Evolutionary conservation across 139 green algal species (phyloP).

Genomic region (Yamagishiella unicocca): DNA sequence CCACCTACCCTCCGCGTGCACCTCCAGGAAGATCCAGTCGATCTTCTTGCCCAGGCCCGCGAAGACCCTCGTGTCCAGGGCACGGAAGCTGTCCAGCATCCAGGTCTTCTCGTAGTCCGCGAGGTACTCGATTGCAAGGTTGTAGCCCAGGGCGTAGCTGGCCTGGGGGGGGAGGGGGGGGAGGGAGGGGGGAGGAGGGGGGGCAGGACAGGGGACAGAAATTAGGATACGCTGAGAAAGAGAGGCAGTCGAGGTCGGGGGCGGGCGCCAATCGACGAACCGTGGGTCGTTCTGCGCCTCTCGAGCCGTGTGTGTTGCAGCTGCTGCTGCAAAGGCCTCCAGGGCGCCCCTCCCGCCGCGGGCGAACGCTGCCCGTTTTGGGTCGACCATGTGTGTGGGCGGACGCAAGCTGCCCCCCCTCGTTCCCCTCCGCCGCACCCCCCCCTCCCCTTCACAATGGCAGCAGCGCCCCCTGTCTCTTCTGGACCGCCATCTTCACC

Average conservation of each 20-base stretch:
- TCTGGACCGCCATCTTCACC: too few relatives aligned
- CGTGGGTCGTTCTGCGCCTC: too few relatives aligned
- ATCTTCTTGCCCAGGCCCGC: constrained; percentile 60
- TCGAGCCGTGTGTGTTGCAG: too few relatives aligned
- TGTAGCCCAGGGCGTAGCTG: constrained; percentile 93
- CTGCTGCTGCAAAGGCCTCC: too few relatives aligned
- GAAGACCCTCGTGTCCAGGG: constrained; percentile 73
- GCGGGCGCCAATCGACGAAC: too few relatives aligned
- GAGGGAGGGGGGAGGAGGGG: neutral
- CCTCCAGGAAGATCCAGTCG: constrained; percentile 94
- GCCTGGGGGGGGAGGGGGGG: constrained; percentile 62
- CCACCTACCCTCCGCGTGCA: constrained; percentile 86
- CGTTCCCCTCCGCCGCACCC: neutral
- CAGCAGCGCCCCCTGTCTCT: too few relatives aligned
- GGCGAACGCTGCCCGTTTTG: too few relatives aligned
- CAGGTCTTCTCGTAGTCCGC: constrained; percentile 96
- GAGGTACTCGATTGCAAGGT: constrained; percentile 96
- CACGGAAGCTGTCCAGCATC: constrained; percentile 92
- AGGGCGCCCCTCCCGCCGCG: too few relatives aligned
- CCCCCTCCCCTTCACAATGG: neutral
- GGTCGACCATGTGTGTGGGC: too few relatives aligned
- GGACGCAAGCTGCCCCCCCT: too few relatives aligned
- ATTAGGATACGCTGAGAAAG: neutral
- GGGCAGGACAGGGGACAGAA: neutral
- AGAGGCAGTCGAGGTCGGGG: too few relatives aligned